Conservation (phyloP, 495 filamentous ascomycete species). For the Elaphomyces granulatus region DNA sequence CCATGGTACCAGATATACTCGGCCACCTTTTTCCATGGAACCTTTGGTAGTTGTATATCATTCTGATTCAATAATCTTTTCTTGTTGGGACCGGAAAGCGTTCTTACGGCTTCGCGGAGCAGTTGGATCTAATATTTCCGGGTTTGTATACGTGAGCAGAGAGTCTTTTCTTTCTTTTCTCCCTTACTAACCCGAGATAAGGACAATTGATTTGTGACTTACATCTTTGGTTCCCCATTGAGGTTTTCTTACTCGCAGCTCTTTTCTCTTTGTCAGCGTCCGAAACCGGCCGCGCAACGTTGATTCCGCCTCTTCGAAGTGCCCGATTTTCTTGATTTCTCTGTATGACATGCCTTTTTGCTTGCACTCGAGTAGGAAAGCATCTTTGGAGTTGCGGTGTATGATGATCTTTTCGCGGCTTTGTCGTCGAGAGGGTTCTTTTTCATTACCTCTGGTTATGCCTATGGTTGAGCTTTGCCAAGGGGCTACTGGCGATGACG, state of each 20-base stretch:
- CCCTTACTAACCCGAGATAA: background rate
- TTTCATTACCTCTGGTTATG: too few relatives aligned
- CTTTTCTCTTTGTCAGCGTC: slow-evolving; percentile 62
- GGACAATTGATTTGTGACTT: slow-evolving; percentile 28
- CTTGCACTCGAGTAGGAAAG: slow-evolving; percentile 50
- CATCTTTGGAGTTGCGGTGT: slow-evolving; percentile 33
- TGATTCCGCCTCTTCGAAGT: slow-evolving; percentile 68
- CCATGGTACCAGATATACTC: slow-evolving; percentile 56
- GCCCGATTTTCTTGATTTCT: slow-evolving; percentile 52
- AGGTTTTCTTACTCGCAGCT: slow-evolving; percentile 61
- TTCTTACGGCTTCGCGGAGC: slow-evolving; percentile 24
- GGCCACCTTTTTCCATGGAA: slow-evolving; percentile 74
- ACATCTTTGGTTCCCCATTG: slow-evolving; percentile 67
- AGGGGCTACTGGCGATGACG: too few relatives aligned
- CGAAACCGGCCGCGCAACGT: slow-evolving; percentile 72
- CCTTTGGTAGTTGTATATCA: slow-evolving; percentile 28
- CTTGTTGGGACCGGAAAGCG: too few relatives aligned
- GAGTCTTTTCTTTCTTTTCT: background rate
- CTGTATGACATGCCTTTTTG: slow-evolving; percentile 60
- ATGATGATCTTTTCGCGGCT: slow-evolving; percentile 1
- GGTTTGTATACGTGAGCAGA: too few relatives aligned
- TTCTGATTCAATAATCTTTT: too few relatives aligned
- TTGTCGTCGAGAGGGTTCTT: background rate
- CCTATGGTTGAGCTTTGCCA: too few relatives aligned
- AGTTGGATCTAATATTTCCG: slow-evolving; percentile 20